Base-by-base conservation (phyloP, 192 early-diverging fungal species). In the Coemansia sp. region DNA sequence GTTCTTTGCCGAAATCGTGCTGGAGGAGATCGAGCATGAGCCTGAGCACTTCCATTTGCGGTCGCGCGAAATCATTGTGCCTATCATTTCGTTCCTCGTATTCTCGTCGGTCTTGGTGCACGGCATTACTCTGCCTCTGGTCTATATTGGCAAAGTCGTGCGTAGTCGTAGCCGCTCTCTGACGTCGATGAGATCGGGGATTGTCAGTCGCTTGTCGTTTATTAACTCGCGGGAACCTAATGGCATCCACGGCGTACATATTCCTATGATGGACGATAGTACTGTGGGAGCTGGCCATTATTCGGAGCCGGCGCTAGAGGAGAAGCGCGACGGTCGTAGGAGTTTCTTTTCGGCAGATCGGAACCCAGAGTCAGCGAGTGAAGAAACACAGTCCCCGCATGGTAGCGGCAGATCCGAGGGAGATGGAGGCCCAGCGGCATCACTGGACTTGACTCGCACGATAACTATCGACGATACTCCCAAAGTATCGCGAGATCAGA, bases 71-170 rank as follows among this genome's bases (percentile, higher is more conserved):
- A 75, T 81, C 58, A 82, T 87, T 66, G 51, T 75, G 39, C 89
- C 90, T 6, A 80, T 94, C 12, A 88, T 92, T 7, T 76, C 86
- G 57, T 92, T 94, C 70, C 75, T 94, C 69, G 92, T 97, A 10
- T 77, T 95, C n/a, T 84, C 88, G n/a, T 93, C 91, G 32, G 90
- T 97, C 1, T 63, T 97, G 31, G 87, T 94, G 38, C 95, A 97
- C 74, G 95, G 95, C 31, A 88, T 89, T 19, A 93, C 92, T 0
- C 85, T 95, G 17, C 89, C 91, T 5, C 68, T 96, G 50, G 85
- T 94, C 55, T 87, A 92, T 46, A 84, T 92, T 41, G 87, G 87
- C 50, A 89, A 87, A 60, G 80, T 77, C n/a, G 80, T 82, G 21
- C 75, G 76, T 23, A 82, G 63, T 10, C 75, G 72, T 31, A 82